These are phyloP conservation scores for Breynia disticha DNA, from an alignment of 441 rosid genomes.

Conservation along the genomic window DNA sequence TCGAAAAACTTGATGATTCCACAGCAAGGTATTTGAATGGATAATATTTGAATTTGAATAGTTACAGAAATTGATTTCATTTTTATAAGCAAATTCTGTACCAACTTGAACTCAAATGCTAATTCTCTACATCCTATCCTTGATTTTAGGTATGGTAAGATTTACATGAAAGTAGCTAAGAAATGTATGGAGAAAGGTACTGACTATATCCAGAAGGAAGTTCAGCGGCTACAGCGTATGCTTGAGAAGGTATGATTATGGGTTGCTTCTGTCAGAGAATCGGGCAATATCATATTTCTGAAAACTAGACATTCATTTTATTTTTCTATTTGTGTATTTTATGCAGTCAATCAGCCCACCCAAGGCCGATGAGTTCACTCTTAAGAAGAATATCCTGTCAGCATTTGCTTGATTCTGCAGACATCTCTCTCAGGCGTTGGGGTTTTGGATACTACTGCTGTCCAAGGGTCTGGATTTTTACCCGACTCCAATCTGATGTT, in stretches of 20 bases:
- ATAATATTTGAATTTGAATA: neutral
- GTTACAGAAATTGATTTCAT: no score
- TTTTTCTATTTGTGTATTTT: slow-evolving; percentile 3
- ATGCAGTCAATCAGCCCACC: slow-evolving; percentile 73
- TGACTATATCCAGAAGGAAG: slow-evolving; percentile 65
- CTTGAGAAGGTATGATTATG: slow-evolving; percentile 55
- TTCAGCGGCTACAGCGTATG: slow-evolving; percentile 67
- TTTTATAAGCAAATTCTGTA: no score
- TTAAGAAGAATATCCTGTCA: slow-evolving; percentile 69
- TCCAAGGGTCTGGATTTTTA: slow-evolving; percentile 6
- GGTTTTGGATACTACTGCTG: neutral
- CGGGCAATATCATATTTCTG: no score
- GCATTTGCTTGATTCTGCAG: slow-evolving; percentile 38
- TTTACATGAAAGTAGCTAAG: slow-evolving; percentile 67
- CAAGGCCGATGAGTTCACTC: slow-evolving; percentile 79
- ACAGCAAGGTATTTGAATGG: slow-evolving; percentile 37
- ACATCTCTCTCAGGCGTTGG: neutral
- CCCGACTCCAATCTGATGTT: neutral
- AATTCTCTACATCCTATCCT: neutral
- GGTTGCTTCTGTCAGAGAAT: neutral
- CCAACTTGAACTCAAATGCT: neutral
- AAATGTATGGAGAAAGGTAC: slow-evolving; percentile 66
- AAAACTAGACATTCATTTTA: neutral
- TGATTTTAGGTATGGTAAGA: slow-evolving; percentile 50
- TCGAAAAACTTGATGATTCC: slow-evolving; percentile 59